Percentiles rank a stretch among this genome's conserved stretches.
Evolutionary conservation across 2,329 filamentous ascomycete species (phyloP).

Genomic region (Fusarium virguliforme): DNA sequence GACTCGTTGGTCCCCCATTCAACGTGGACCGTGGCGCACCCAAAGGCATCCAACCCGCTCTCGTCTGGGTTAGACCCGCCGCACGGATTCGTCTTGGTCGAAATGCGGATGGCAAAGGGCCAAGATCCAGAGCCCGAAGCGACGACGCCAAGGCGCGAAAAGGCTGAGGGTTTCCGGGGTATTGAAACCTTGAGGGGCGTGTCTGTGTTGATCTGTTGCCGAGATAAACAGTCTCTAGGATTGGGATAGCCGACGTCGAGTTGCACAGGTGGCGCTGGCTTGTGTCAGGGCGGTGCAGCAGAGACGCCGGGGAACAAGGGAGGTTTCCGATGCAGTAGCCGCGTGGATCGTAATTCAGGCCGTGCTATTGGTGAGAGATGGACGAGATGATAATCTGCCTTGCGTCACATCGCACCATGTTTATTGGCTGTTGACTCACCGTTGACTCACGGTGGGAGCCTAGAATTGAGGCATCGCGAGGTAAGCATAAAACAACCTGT

Average conservation of each 20-base stretch:
- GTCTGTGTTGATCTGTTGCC: conserved; percentile 1
- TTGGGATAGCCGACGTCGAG: background rate
- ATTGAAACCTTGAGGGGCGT: background rate
- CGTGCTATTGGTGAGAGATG: background rate
- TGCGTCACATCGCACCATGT: conserved; percentile 1
- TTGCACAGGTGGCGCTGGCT: background rate
- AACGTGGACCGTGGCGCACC: background rate
- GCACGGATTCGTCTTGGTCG: background rate
- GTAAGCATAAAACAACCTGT: background rate
- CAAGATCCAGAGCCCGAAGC: background rate
- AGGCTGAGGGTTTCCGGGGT: background rate
- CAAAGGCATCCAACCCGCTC: conserved; percentile 4
- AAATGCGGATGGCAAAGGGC: background rate
- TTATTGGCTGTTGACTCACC: background rate
- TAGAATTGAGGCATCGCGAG: background rate
- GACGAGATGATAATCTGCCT: background rate
- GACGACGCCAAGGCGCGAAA: background rate
- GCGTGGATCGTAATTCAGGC: background rate
- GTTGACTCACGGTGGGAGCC: background rate
- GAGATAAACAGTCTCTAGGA: no score
- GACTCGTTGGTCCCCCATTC: background rate
- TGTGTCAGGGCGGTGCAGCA: background rate
- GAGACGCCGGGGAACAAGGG: background rate
- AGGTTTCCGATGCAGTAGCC: background rate
- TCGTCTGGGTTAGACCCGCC: background rate